These are phyloP conservation scores for Cucurbita pepo DNA, from an alignment of 306 rosid genomes.

Conservation along the genomic window DNA sequence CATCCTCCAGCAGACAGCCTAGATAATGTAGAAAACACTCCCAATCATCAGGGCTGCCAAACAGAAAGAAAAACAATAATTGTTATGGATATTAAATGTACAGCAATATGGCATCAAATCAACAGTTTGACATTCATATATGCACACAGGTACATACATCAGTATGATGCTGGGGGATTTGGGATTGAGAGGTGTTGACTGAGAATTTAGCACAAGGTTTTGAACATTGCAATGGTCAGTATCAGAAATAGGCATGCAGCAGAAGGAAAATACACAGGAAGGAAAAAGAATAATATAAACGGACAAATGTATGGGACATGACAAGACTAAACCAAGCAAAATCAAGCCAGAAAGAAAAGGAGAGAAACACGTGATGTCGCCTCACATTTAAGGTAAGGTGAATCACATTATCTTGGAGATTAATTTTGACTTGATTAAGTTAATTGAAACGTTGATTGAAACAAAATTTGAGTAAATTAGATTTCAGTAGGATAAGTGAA, in stretches of 20 bases:
- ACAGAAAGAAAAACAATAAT: slow-evolving; percentile 15
- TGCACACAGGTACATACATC: neutral
- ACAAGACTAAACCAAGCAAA: neutral
- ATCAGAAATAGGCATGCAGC: neutral
- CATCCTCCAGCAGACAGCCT: slow-evolving; percentile 90
- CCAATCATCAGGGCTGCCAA: slow-evolving; percentile 99
- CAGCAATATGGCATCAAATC: neutral
- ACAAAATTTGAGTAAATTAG: no score
- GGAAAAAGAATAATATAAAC: neutral
- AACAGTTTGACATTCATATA: neutral
- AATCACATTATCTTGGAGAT: no score
- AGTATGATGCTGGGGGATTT: neutral
- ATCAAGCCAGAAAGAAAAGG: neutral
- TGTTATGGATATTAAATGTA: slow-evolving; percentile 7
- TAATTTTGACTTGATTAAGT: no score
- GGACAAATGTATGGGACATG: neutral
- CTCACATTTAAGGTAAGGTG: no score
- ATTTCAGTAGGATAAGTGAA: no score
- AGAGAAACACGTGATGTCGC: neutral
- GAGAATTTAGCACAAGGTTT: neutral
- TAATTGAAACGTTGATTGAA: no score
- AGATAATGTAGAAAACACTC: slow-evolving; percentile 83
- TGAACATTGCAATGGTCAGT: neutral
- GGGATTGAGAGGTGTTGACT: neutral
- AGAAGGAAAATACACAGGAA: neutral